phyloP scores from a whole-genome alignment of 2,329 filamentous ascomycete species.

The Aureobasidium pullulans region DNA sequence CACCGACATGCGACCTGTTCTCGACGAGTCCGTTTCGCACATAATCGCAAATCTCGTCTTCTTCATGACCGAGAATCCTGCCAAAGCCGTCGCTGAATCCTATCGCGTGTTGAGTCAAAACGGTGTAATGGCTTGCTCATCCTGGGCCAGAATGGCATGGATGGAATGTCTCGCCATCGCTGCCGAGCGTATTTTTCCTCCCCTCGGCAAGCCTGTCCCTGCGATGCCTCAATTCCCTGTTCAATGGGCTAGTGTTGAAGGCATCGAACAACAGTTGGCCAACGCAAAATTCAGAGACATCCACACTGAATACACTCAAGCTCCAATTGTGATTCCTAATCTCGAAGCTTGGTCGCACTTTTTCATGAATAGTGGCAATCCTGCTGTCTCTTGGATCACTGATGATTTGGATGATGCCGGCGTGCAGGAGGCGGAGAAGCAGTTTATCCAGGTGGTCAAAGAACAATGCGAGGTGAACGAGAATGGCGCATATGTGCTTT shows the following conservation, averaged over 20 bases:
- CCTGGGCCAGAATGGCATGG: conserved; percentile 26
- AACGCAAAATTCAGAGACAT: conserved; percentile 25
- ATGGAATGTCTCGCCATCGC: conserved; percentile 21
- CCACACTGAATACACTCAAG: conserved; percentile 17
- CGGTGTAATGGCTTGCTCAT: conserved; percentile 21
- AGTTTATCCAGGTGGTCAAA: background rate
- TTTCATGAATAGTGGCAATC: background rate
- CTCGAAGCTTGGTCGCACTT: background rate
- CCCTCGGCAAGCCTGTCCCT: conserved; percentile 6
- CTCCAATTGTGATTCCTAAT: background rate
- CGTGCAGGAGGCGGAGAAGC: background rate
- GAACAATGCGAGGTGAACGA: background rate
- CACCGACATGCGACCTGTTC: conserved; percentile 21
- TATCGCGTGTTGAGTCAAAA: conserved; percentile 21
- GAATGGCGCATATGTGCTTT: background rate
- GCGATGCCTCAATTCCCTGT: conserved; percentile 19
- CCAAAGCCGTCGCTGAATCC: conserved; percentile 21
- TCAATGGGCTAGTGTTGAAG: conserved; percentile 20
- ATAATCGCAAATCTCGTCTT: conserved; percentile 27
- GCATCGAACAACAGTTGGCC: conserved; percentile 20
- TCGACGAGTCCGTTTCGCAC: conserved; percentile 21
- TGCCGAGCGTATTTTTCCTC: conserved; percentile 16
- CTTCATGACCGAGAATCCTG: conserved; percentile 24
- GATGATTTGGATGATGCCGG: background rate
- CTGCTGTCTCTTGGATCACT: background rate